Conservation (phyloP, 306 rosid genomes). For the Oxytropis ochrocephala region DNA sequence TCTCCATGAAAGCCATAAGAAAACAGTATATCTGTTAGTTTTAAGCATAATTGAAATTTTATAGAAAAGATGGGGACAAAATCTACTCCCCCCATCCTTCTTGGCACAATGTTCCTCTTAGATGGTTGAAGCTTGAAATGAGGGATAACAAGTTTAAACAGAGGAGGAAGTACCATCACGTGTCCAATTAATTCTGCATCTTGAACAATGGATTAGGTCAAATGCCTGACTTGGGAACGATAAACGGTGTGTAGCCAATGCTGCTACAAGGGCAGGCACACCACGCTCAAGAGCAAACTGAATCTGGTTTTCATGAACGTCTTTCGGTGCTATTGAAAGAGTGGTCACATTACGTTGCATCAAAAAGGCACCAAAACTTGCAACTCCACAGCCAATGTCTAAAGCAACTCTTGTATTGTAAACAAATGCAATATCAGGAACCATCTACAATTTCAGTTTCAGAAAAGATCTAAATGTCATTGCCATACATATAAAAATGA, state of each 20-base stretch:
- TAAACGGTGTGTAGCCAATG: slow-evolving; percentile 61
- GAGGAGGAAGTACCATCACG: slow-evolving; percentile 57
- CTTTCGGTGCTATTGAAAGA: slow-evolving; percentile 79
- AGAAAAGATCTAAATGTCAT: neutral
- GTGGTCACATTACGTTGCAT: slow-evolving; percentile 68
- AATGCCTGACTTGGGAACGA: slow-evolving; percentile 88
- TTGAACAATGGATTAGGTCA: slow-evolving; percentile 87
- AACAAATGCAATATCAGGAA: slow-evolving; percentile 79
- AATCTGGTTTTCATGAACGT: slow-evolving; percentile 78
- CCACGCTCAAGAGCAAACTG: slow-evolving; percentile 97
- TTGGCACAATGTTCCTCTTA: too few relatives aligned
- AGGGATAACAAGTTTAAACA: neutral
- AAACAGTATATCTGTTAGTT: slow-evolving; percentile 21
- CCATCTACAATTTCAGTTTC: slow-evolving; percentile 50
- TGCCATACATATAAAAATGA: neutral
- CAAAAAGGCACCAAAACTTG: slow-evolving; percentile 82
- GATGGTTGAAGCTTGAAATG: too few relatives aligned
- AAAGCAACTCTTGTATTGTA: slow-evolving; percentile 55
- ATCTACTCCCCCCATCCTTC: too few relatives aligned
- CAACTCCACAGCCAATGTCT: slow-evolving; percentile 89
- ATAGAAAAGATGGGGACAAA: too few relatives aligned
- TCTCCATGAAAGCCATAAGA: slow-evolving; percentile 42
- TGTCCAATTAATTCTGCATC: slow-evolving; percentile 85
- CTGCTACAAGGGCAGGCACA: slow-evolving; percentile 77
- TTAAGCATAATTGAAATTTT: too few relatives aligned